Evolutionary conservation across 192 early-diverging fungal genomes (phyloP).

Genomic region (Coemansia sp.): DNA sequence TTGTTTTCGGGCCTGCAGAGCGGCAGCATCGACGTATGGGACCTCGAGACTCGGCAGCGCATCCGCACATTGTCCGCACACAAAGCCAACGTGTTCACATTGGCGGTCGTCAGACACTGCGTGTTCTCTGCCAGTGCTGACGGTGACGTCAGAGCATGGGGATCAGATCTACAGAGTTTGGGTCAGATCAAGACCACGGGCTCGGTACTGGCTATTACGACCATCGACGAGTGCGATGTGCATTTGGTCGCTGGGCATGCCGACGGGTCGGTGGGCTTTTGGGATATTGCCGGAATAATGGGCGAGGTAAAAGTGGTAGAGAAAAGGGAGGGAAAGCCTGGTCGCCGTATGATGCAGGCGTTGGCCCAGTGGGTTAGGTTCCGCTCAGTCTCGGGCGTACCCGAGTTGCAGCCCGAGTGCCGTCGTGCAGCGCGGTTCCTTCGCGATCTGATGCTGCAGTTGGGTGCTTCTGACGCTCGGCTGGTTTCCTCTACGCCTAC

Average conservation of each 20-base stretch:
- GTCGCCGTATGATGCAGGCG: slow-evolving; percentile 59
- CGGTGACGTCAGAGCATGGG: slow-evolving; percentile 72
- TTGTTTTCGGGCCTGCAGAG: slow-evolving; percentile 76
- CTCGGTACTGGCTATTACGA: slow-evolving; percentile 59
- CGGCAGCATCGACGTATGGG: slow-evolving; percentile 75
- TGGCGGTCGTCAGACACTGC: slow-evolving; percentile 44
- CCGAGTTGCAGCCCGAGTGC: slow-evolving; percentile 72
- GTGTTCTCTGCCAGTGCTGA: slow-evolving; percentile 70
- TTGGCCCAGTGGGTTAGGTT: slow-evolving; percentile 72
- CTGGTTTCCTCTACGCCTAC: slow-evolving; percentile 64
- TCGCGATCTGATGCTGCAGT: slow-evolving; percentile 64
- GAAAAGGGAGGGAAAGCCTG: background rate
- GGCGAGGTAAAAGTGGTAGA: background rate
- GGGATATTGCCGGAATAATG: slow-evolving; percentile 49
- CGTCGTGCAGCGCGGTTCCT: slow-evolving; percentile 73
- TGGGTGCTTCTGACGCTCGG: slow-evolving; percentile 64
- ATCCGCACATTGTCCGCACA: slow-evolving; percentile 38
- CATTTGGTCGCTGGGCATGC: slow-evolving; percentile 65
- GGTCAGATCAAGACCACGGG: slow-evolving; percentile 58
- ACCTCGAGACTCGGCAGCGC: slow-evolving; percentile 69
- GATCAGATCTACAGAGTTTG: slow-evolving; percentile 60
- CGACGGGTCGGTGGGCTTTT: slow-evolving; percentile 63
- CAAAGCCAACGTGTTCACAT: slow-evolving; percentile 64
- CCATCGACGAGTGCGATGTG: slow-evolving; percentile 20
- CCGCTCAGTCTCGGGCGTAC: slow-evolving; percentile 68